Evolutionary conservation across 2,329 filamentous ascomycete species (phyloP), one percentile per base, ranked within the genome.

Genomic region (Sporothrix inflata): DNA sequence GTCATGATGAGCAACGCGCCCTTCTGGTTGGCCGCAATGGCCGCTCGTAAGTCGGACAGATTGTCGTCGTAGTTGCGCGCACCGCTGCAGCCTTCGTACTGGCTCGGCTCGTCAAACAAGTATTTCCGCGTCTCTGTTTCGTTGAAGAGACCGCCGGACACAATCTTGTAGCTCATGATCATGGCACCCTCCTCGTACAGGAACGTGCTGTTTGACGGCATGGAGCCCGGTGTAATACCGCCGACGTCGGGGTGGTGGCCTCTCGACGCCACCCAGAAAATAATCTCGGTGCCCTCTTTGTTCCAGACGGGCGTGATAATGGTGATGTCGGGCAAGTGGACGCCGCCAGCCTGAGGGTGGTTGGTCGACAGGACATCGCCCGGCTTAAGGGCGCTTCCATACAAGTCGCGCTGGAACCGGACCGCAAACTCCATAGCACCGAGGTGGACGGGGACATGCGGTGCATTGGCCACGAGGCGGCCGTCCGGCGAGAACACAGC

Each of bases 201-300:
- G 72, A 80, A 78, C 5, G 75, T 82, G 9, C 79, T 81, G 38
- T 82, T 79, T 7, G 83, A 81, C 14, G 73, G 72, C 27, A 73
- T 73, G 12, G 71, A 71, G 0, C 93, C 92, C 0, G 92, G 91
- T 0, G 93, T 84, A 55, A 94, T 94, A 9, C 93, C 93, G 9
- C 93, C 93, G 74, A 96, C 94, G 77, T 96, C 92, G 8, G 92
- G 92, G 76, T 95, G 92, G 78, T 96, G 92, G 0, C 92, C 92
- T 47, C 92, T 87, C 2, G 91, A 93, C 0, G 92, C 92, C 1
- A 93, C 92, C 74, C 94, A 95, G 81, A 95, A 95, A 70, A 94
- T 86, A 73, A 95, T 94, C 21, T 91, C 45, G 45, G 63, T 40
- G n/a, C 42, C 27, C 87, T 90, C 79, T 16, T 79, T 78, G 74